Conservation (phyloP, 2,329 filamentous ascomycete species). For the Cladobotryum protrusum region DNA sequence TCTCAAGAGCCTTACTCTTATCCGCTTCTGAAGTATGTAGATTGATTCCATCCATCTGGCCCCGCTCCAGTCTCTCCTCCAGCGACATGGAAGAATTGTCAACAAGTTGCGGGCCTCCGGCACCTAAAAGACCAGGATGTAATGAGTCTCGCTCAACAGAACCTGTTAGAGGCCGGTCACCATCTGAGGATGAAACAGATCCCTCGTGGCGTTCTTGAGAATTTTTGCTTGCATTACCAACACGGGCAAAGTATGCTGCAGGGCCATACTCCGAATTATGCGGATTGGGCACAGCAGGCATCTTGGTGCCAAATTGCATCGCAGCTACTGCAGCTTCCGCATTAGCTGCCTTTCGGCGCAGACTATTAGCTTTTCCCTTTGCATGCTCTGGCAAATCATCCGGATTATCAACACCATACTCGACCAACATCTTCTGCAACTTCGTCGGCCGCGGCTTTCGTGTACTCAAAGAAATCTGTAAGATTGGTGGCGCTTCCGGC, state of each 20-base stretch:
- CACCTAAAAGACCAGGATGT: constrained; percentile 39
- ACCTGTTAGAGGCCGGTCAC: constrained; percentile 28
- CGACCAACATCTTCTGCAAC: constrained; percentile 86
- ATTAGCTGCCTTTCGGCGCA: constrained; percentile 65
- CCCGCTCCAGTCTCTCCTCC: constrained; percentile 46
- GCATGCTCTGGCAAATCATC: constrained; percentile 83
- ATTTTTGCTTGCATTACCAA: constrained; percentile 13
- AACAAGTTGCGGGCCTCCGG: constrained; percentile 35
- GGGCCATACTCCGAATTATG: constrained; percentile 19
- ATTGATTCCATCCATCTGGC: constrained; percentile 39
- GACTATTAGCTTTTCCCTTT: constrained; percentile 67
- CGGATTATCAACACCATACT: constrained; percentile 81
- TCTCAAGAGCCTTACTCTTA: constrained; percentile 47
- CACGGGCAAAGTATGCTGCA: constrained; percentile 20
- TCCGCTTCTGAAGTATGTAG: constrained; percentile 38
- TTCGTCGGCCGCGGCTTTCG: constrained; percentile 95
- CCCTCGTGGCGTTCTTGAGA: constrained; percentile 25
- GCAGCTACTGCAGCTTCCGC: constrained; percentile 45
- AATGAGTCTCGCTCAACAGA: constrained; percentile 36
- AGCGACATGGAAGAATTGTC: constrained; percentile 37
- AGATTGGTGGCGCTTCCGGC: constrained; percentile 73
- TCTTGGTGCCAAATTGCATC: constrained; percentile 11
- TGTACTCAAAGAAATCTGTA: constrained; percentile 84
- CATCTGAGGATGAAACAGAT: constrained; percentile 18
- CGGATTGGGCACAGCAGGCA: constrained; percentile 15